phyloP scores from a whole-genome alignment of 495 filamentous ascomycete genomes.

The Daldinia bambusicola region DNA sequence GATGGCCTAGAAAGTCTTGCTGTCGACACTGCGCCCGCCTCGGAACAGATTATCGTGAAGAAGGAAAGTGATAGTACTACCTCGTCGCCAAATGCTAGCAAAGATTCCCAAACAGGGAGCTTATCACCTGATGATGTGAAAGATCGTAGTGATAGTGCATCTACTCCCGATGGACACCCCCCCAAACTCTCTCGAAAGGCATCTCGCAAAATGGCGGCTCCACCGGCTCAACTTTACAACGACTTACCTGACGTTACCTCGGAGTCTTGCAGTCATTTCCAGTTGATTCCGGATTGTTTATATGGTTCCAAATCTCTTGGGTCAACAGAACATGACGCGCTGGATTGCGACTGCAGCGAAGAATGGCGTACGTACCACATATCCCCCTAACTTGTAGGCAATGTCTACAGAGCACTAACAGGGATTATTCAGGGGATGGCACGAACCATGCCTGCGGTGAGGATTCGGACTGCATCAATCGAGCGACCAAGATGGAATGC shows the following conservation, averaged over 20 bases:
- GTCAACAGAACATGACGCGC: slow-evolving; percentile 84
- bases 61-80: slow-evolving; percentile 50
- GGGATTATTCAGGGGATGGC: slow-evolving; percentile 65
- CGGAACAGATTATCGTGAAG: slow-evolving; percentile 49
- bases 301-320: slow-evolving; percentile 92
- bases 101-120: slow-evolving; percentile 52
- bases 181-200: slow-evolving; percentile 79
- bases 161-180: slow-evolving; percentile 60
- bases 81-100: slow-evolving; percentile 55
- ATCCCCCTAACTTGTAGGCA: slow-evolving; percentile 31
- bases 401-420: slow-evolving; percentile 40
- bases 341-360: slow-evolving; percentile 95
- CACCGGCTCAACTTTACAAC: slow-evolving; percentile 71
- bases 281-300: slow-evolving; percentile 80
- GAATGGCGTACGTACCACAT: slow-evolving; percentile 85
- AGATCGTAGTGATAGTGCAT: slow-evolving; percentile 53
- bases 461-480: slow-evolving; percentile 99
- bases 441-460: slow-evolving; percentile 91
- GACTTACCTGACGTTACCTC: slow-evolving; percentile 77
- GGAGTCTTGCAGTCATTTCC: slow-evolving; percentile 80
- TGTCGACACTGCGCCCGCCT: slow-evolving; percentile 46
- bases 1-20: slow-evolving; percentile 48
- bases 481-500: slow-evolving; percentile 97
- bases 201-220: slow-evolving; percentile 72
- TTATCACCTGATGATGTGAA: slow-evolving; percentile 59